These are phyloP conservation scores for Aurinia saxatilis DNA, from an alignment of 345 rosid species.

Conservation along the genomic window DNA sequence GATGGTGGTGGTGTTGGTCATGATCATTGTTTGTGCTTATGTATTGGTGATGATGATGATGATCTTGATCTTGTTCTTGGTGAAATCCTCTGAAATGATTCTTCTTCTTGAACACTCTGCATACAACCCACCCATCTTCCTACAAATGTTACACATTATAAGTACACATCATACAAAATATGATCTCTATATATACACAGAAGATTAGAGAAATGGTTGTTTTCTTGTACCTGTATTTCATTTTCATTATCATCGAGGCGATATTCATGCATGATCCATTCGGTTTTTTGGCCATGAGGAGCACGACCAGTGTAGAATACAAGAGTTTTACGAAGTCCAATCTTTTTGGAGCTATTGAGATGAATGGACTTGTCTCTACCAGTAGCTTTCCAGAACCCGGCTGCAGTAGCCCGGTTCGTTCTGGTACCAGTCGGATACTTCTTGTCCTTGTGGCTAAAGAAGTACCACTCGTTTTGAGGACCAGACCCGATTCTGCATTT, in stretches of 20 bases:
- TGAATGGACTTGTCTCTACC: slow-evolving; percentile 97
- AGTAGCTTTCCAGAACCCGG: slow-evolving; percentile 99
- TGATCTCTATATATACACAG: neutral
- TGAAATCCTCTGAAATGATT: slow-evolving; percentile 52
- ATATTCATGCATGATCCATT: slow-evolving; percentile 99
- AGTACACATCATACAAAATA: neutral
- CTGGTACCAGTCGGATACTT: slow-evolving; percentile 96
- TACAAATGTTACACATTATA: slow-evolving; percentile 18
- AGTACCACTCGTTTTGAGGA: slow-evolving; percentile 96
- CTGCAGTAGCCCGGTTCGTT: slow-evolving; percentile 92
- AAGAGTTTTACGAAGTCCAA: slow-evolving; percentile 96
- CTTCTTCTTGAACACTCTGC: slow-evolving; percentile 85
- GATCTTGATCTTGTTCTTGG: slow-evolving; percentile 38
- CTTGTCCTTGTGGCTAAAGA: slow-evolving; percentile 99
- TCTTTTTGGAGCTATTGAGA: slow-evolving; percentile 59
- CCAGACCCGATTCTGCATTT: slow-evolving; percentile 93
- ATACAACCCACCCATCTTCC: slow-evolving; percentile 97
- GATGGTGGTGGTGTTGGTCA: slow-evolving; percentile 23
- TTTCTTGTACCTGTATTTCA: slow-evolving; percentile 48
- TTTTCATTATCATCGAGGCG: slow-evolving; percentile 69
- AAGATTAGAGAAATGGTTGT: neutral
- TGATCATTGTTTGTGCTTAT: slow-evolving; percentile 20
- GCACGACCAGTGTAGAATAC: slow-evolving; percentile 98
- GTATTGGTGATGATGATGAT: slow-evolving; percentile 27
- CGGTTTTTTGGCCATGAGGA: slow-evolving; percentile 95